Conservation (phyloP, 208 protist genomes). For the Blechomonas ayalai region DNA sequence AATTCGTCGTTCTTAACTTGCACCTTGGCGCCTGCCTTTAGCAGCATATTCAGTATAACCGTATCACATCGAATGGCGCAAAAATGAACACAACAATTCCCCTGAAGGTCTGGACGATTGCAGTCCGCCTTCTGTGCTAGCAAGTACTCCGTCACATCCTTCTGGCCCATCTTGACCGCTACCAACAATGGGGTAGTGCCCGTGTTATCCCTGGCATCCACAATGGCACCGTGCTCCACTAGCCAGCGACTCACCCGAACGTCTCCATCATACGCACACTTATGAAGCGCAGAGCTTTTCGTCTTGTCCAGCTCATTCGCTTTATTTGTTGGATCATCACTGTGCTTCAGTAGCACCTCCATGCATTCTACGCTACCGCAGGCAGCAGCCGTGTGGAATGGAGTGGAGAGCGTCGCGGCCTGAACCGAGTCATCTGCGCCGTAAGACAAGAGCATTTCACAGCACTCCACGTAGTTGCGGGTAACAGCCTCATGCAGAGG, state of each 20-base stretch:
- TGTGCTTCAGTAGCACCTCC: constrained; percentile 73
- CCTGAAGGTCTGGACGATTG: constrained; percentile 60
- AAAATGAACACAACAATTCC: constrained; percentile 81
- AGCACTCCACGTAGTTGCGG: constrained; percentile 76
- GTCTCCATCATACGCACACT: constrained; percentile 87
- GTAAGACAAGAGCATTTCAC: constrained; percentile 70
- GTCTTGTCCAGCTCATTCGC: constrained; percentile 85
- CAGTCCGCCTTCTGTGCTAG: constrained; percentile 56
- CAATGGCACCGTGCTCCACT: constrained; percentile 76
- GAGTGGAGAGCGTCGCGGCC: constrained; percentile 79
- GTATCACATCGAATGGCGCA: constrained; percentile 83
- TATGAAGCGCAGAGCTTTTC: constrained; percentile 79
- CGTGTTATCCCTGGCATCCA: constrained; percentile 65
- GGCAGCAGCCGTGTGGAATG: constrained; percentile 85
- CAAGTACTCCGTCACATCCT: constrained; percentile 67
- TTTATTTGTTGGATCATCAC: constrained; percentile 45
- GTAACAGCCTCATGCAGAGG: constrained; percentile 84
- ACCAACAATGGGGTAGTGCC: constrained; percentile 80
- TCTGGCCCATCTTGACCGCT: constrained; percentile 87
- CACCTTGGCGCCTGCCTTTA: constrained; percentile 41
- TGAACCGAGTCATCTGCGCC: constrained; percentile 78
- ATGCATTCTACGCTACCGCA: constrained; percentile 87
- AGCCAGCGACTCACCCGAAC: constrained; percentile 83
- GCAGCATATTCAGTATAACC: constrained; percentile 65
- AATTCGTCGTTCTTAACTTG: constrained; percentile 67